Evolutionary conservation across 1,139 yeast species (phyloP).

Genomic region (Protomyces inouyei): DNA sequence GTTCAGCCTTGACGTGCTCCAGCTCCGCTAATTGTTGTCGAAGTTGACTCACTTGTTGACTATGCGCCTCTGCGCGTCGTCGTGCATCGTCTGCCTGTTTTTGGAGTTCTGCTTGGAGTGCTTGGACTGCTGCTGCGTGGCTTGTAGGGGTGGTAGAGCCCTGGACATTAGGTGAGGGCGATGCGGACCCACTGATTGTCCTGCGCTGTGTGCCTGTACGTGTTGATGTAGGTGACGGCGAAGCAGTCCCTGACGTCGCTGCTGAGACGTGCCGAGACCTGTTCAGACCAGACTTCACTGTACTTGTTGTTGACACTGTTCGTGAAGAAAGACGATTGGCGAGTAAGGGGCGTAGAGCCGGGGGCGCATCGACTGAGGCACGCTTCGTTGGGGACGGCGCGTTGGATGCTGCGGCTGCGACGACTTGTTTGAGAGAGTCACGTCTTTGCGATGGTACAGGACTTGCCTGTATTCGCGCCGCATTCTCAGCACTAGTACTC

Average conservation of each 20-base stretch:
- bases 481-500: not conserved
- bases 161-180: not conserved
- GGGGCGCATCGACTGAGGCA: not conserved
- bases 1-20: not conserved
- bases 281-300: no score
- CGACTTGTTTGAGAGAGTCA: not conserved
- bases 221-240: not conserved
- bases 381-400: not conserved
- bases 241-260: not conserved
- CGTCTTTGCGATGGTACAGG: not conserved
- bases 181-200: not conserved
- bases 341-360: not conserved
- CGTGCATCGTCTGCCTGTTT: not conserved
- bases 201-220: not conserved
- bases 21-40: not conserved
- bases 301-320: not conserved
- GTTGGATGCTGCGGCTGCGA: not conserved
- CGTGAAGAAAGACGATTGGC: not conserved
- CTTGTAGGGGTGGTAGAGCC: not conserved
- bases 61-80: not conserved
- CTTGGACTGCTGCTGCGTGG: not conserved
- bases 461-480: not conserved
- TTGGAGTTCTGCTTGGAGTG: not conserved
- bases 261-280: not conserved
- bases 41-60: not conserved